phyloP scores from a whole-genome alignment of 192 early-diverging fungal genomes.

The Dimargaris cristalligena region DNA sequence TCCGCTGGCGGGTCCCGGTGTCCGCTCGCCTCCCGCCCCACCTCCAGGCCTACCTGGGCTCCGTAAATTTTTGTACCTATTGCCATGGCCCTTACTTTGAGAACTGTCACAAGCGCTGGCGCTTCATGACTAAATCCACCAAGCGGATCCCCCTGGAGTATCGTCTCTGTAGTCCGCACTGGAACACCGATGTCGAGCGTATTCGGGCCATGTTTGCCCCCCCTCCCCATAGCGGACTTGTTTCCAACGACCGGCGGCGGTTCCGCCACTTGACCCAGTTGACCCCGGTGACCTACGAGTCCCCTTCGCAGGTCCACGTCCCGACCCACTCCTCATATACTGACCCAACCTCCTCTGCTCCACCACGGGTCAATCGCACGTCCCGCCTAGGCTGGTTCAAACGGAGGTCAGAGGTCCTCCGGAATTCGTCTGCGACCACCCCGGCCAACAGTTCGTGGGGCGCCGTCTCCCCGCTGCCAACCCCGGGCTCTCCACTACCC shows the following conservation, averaged over 20 bases:
- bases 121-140: slow-evolving; percentile 41
- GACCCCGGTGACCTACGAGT: too few relatives aligned
- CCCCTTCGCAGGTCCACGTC: background rate
- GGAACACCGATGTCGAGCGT: slow-evolving; percentile 53
- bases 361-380: too few relatives aligned
- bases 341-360: too few relatives aligned
- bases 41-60: slow-evolving; percentile 45
- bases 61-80: slow-evolving; percentile 42
- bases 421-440: too few relatives aligned
- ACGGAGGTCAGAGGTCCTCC: too few relatives aligned
- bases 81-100: slow-evolving; percentile 72
- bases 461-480: too few relatives aligned
- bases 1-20: slow-evolving; percentile 43
- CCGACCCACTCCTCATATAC: background rate
- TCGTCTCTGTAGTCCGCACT: slow-evolving; percentile 55
- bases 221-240: slow-evolving; percentile 7
- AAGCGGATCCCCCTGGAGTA: slow-evolving; percentile 46
- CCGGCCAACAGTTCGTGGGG: too few relatives aligned
- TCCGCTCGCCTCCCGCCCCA: slow-evolving; percentile 29
- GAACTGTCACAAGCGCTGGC: slow-evolving; percentile 32
- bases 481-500: too few relatives aligned
- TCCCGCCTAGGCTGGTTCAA: too few relatives aligned
- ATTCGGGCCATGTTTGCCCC: slow-evolving; percentile 35
- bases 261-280: background rate
- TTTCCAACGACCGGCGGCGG: background rate